Base-by-base conservation (phyloP, 73 alveolate genomes). In the Paramecium sexaurelia region DNA sequence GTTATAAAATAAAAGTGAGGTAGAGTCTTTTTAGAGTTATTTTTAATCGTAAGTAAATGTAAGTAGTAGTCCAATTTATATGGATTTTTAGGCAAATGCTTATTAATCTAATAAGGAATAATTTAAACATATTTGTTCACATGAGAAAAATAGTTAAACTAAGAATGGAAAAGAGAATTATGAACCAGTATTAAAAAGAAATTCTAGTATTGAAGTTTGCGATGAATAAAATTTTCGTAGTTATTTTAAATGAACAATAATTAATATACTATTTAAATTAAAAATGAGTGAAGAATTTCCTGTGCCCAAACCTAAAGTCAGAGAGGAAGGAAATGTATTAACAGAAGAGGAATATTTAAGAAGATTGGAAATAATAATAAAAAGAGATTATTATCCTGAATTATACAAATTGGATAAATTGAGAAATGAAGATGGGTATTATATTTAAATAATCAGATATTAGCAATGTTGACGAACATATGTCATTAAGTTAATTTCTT, bases 351-450 rank as follows among this genome's bases (percentile, higher is more conserved):
- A 71, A 20, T 71, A 71, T 13, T 71, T 71, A 9, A 22, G 43
- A 71, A 29, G 56, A 71, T 71, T 71, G 7, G 86, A 71, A 17
- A 35, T 19, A 8, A 71, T 71, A 7, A 71, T 71, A 3, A 71
- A 71, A 71, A 71, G 86, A 71, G 86, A 71, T 10, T 71, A 35
- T n/a, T 71, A 71, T 71, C 86, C 86, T 27, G 86, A 71, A 36
- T 71, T 71, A 36, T 71, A 32, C 26, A 29, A 36, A 33, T 1
- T 71, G 17, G 86, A 71, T 19, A 71, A 71, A 71, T 11, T 71
- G 57, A 71, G 29, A 36, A 35, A 32, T 29, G 56, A 71, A 71
- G 56, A 71, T 71, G 86, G 51, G 86, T 71, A 71, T 1, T 1
- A 51, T 51, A 17, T 51, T 51, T 36, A 19, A 35, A 71, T 71